Evolutionary conservation across 2,329 filamentous ascomycete genomes (phyloP).

Genomic region (Colletotrichum sp.): DNA sequence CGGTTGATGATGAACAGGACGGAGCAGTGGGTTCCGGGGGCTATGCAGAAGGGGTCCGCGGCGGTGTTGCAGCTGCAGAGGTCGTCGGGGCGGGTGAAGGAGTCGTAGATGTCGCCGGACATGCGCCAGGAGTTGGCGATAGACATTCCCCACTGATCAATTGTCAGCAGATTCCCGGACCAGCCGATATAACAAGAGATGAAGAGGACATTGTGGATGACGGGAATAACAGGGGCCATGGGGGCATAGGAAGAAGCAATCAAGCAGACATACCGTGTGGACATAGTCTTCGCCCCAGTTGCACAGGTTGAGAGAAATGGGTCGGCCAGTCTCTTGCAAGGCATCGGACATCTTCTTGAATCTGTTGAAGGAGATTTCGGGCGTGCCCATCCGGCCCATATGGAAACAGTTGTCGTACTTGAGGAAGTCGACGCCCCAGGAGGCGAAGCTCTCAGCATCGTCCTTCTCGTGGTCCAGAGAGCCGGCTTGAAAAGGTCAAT

Average conservation of each 20-base stretch:
- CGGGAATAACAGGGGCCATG: not conserved
- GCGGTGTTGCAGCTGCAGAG: constrained; percentile 34
- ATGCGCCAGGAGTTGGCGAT: constrained; percentile 38
- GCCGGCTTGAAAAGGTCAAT: constrained; percentile 32
- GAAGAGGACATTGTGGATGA: not conserved
- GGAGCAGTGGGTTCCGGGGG: constrained; percentile 29
- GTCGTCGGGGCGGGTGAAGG: constrained; percentile 34
- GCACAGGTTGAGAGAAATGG: constrained; percentile 37
- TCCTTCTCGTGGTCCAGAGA: constrained; percentile 55
- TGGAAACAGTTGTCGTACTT: constrained; percentile 57
- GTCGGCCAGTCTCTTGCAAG: constrained; percentile 32
- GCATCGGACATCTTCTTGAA: constrained; percentile 37
- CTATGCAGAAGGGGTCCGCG: constrained; percentile 25
- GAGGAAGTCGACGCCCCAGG: constrained; percentile 57
- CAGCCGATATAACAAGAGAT: not conserved
- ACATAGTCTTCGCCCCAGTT: constrained; percentile 37
- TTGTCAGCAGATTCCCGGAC: constrained; percentile 7
- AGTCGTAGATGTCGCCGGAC: constrained; percentile 37
- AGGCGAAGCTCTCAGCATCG: constrained; percentile 57
- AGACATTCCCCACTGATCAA: constrained; percentile 28
- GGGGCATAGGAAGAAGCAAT: not conserved
- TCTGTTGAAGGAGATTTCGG: constrained; percentile 30
- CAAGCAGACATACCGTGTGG: constrained; percentile 4
- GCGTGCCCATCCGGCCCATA: constrained; percentile 28
- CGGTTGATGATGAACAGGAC: constrained; percentile 31